Conservation (phyloP, 2,329 filamentous ascomycete species). For the Ceratocystiopsis brevicomis region DNA sequence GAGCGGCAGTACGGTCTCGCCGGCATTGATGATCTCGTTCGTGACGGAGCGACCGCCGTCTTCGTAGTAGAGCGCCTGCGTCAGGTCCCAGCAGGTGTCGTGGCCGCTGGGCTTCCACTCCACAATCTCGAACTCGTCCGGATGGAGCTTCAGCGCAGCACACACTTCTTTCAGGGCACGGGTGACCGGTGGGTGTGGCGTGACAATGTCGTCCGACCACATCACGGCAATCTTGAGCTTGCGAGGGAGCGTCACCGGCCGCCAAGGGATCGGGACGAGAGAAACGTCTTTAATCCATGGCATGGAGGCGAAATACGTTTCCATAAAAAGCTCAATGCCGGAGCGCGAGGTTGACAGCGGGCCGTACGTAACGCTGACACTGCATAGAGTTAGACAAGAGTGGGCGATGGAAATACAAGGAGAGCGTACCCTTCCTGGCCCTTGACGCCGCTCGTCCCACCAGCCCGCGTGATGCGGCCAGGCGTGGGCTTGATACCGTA, state of each 20-base stretch:
- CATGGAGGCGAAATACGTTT: slow-evolving; percentile 18
- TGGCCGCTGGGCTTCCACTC: slow-evolving; percentile 8
- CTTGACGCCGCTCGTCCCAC: not conserved
- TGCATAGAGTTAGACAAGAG: not conserved
- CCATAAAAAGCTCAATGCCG: not conserved
- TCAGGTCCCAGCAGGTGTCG: slow-evolving; percentile 9
- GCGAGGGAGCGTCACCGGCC: slow-evolving; percentile 20
- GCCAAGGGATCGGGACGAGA: slow-evolving; percentile 41
- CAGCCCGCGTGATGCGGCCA: not conserved
- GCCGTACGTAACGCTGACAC: not conserved
- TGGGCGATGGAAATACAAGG: not conserved
- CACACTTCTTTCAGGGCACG: slow-evolving; percentile 31
- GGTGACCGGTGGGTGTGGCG: slow-evolving; percentile 36
- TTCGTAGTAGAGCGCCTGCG: slow-evolving; percentile 25
- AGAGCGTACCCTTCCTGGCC: not conserved
- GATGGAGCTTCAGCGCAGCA: slow-evolving; percentile 6
- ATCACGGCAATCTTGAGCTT: not conserved
- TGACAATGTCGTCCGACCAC: slow-evolving; percentile 18
- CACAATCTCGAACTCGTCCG: slow-evolving; percentile 5
- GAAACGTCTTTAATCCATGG: slow-evolving; percentile 50
- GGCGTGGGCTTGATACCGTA: slow-evolving; percentile 11
- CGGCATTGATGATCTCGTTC: slow-evolving; percentile 22
- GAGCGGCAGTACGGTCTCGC: slow-evolving; percentile 25
- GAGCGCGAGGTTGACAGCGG: not conserved
- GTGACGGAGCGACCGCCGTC: slow-evolving; percentile 28